Conservation (phyloP, 148 eudicot species). For the Rhododendron simsii region DNA sequence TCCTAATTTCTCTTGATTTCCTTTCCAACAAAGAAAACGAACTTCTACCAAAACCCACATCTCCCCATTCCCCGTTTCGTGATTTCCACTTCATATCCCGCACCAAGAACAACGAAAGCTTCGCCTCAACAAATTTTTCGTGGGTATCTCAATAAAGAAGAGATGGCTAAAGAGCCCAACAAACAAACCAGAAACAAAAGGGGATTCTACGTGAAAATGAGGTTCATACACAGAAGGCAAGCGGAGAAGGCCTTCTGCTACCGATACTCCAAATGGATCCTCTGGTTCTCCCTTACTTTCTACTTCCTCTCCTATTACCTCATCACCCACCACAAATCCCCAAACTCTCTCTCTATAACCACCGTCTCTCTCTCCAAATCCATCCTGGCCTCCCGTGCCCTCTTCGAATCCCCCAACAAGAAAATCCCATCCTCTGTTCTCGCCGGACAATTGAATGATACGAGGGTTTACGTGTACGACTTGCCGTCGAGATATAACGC, state of each 20-base stretch:
- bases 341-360: slow-evolving; percentile 9
- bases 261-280: slow-evolving; percentile 8
- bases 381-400: slow-evolving; percentile 33
- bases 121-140: not conserved
- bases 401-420: slow-evolving; percentile 31
- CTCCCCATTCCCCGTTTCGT: not conserved
- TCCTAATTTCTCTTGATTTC: not conserved
- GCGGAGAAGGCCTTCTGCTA: slow-evolving; percentile 14
- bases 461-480: slow-evolving; percentile 65
- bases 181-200: slow-evolving; percentile 18
- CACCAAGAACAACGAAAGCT: slow-evolving; percentile 12
- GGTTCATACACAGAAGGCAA: slow-evolving; percentile 15
- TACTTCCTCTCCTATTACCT: slow-evolving; percentile 12
- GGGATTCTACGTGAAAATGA: slow-evolving; percentile 53
- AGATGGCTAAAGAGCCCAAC: slow-evolving; percentile 11
- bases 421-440: not conserved
- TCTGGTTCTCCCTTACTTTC: slow-evolving; percentile 13
- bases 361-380: slow-evolving; percentile 15
- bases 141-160: not conserved
- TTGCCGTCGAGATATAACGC: slow-evolving; percentile 61
- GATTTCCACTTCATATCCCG: slow-evolving; percentile 5
- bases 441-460: slow-evolving; percentile 14
- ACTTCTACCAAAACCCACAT: slow-evolving; percentile 4
- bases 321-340: slow-evolving; percentile 15
- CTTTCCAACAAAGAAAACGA: slow-evolving; percentile 4